Percentiles rank a stretch among this genome's conserved stretches.
Evolutionary conservation across 345 rosid species (phyloP).

Genomic region (Linum tenue): DNA sequence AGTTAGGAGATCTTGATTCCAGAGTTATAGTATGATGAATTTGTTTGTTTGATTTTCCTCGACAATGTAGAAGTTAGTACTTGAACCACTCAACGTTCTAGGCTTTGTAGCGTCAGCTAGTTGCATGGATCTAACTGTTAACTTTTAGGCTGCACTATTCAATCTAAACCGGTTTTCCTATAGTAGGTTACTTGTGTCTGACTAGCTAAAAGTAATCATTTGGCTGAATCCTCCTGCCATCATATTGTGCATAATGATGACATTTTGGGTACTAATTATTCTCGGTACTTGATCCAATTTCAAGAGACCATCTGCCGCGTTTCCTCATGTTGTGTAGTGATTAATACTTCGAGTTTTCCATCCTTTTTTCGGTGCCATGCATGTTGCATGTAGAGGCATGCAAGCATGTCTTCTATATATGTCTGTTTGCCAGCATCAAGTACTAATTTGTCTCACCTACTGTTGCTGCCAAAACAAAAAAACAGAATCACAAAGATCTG

Average conservation of each 20-base stretch:
- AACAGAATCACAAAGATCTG: conserved; percentile 40
- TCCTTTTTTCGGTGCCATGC: background rate
- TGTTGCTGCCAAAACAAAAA: background rate
- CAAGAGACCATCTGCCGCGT: background rate
- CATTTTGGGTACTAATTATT: background rate
- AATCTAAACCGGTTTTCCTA: too few species aligned
- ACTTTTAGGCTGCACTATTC: too few species aligned
- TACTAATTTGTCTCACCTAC: background rate
- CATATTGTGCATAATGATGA: background rate
- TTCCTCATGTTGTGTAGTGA: background rate
- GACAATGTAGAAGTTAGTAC: background rate
- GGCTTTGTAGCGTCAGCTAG: background rate
- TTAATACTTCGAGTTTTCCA: background rate
- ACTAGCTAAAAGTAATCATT: background rate
- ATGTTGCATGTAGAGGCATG: background rate
- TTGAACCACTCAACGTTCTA: background rate
- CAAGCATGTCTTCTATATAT: background rate
- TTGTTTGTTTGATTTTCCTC: background rate
- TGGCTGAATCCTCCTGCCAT: background rate
- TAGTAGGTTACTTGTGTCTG: conserved; percentile 1
- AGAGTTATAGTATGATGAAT: background rate
- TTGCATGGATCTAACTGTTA: background rate
- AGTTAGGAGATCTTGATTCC: conserved; percentile 7
- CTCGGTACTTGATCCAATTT: background rate
- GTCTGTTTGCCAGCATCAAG: background rate